Percentiles rank a stretch among this genome's conserved stretches.
phyloP scores from a whole-genome alignment of 2,329 filamentous ascomycete species.

The Spiromastix sp. region DNA sequence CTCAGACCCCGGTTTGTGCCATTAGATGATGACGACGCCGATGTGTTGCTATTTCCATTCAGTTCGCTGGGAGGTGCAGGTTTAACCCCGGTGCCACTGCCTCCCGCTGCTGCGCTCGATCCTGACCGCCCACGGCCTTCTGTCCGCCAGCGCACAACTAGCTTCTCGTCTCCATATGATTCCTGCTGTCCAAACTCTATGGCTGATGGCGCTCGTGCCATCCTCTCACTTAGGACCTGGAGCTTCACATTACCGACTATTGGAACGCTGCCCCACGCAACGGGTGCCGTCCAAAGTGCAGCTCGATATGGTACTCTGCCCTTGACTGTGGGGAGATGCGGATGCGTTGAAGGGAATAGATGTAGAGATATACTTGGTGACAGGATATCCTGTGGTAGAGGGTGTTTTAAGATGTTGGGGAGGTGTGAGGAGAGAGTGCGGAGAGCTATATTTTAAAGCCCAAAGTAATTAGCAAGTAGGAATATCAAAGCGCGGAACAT shows the following conservation, averaged over 20 bases:
- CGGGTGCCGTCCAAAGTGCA: slow-evolving; percentile 88
- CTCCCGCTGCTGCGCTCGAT: not conserved
- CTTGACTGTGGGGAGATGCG: slow-evolving; percentile 75
- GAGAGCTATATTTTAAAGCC: slow-evolving; percentile 36
- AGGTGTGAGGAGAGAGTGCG: slow-evolving; percentile 52
- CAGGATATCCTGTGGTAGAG: slow-evolving; percentile 51
- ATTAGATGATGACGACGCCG: slow-evolving; percentile 17
- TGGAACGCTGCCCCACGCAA: slow-evolving; percentile 90
- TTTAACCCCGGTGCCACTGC: not conserved
- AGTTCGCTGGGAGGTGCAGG: not conserved
- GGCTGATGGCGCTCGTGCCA: slow-evolving; percentile 49
- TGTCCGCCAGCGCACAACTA: slow-evolving; percentile 86
- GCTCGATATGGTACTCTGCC: slow-evolving; percentile 85
- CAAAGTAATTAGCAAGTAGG: slow-evolving; percentile 1
- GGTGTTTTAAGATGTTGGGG: slow-evolving; percentile 49
- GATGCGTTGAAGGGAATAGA: slow-evolving; percentile 51
- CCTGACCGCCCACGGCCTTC: slow-evolving; percentile 18
- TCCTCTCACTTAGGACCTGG: slow-evolving; percentile 79
- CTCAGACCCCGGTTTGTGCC: slow-evolving; percentile 31
- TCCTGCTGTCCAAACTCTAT: slow-evolving; percentile 26
- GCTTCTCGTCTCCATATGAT: slow-evolving; percentile 52
- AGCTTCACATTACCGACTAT: slow-evolving; percentile 83
- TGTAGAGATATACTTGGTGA: slow-evolving; percentile 53
- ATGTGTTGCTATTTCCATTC: slow-evolving; percentile 8
- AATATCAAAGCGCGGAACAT: not conserved